These are phyloP conservation scores for Gnaphalium uliginosum DNA, from an alignment of 129 eudicot genomes.

Conservation along the genomic window DNA sequence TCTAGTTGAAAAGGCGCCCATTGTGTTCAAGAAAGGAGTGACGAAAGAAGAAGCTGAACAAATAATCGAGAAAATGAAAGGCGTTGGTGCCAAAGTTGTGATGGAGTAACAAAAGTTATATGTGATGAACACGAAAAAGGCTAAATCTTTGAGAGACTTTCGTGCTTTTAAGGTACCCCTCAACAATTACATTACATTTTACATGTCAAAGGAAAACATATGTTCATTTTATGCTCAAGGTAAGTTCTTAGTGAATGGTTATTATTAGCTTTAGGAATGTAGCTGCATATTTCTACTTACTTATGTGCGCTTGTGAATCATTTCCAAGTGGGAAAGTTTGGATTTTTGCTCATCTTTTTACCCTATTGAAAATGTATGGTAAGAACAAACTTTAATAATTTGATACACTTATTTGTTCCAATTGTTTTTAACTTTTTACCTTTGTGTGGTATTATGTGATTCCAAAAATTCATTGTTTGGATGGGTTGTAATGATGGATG, in stretches of 20 bases:
- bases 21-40: constrained; percentile 73
- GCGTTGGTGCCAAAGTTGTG: constrained; percentile 80
- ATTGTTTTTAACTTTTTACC: neutral
- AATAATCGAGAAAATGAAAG: constrained; percentile 86
- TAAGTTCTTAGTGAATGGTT: neutral
- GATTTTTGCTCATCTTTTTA: constrained; percentile 13
- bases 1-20: constrained; percentile 80
- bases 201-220: neutral
- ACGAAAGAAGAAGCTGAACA: constrained; percentile 81
- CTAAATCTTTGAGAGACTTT: constrained; percentile 17
- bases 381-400: constrained; percentile 18
- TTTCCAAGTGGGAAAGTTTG: constrained; percentile 13
- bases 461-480: neutral
- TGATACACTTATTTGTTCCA: constrained; percentile 20
- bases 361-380: constrained; percentile 22
- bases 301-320: constrained; percentile 28
- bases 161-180: constrained; percentile 23
- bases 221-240: neutral
- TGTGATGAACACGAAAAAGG: neutral
- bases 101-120: constrained; percentile 47
- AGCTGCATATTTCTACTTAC: constrained; percentile 24
- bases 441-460: constrained; percentile 1
- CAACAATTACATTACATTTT: constrained; percentile 12
- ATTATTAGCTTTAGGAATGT: constrained; percentile 24
- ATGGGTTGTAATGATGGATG: neutral